Percentiles rank a stretch among this genome's conserved stretches.
Conservation (phyloP, 768 basidiomycete genomes). For the Ramaria sp. region DNA sequence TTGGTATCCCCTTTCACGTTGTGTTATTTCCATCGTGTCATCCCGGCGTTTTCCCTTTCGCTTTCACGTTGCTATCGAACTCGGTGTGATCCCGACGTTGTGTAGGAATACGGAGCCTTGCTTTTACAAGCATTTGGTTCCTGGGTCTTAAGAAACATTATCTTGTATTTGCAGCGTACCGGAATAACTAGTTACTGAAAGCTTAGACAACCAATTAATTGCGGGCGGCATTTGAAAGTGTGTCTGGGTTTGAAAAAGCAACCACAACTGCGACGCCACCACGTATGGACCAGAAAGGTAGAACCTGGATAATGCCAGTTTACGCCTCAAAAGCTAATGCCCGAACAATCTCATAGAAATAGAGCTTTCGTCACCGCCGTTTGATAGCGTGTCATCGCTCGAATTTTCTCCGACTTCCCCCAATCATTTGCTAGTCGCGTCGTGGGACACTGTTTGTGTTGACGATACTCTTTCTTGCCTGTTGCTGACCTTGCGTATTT, state of each 20-base stretch:
- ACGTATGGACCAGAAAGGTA: slow-evolving; percentile 9
- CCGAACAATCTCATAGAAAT: slow-evolving; percentile 14
- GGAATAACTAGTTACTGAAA: neutral
- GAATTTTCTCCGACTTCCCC: slow-evolving; percentile 75
- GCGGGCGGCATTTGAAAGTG: neutral
- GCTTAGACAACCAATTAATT: no score
- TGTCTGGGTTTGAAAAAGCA: slow-evolving; percentile 1
- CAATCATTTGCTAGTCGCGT: slow-evolving; percentile 68
- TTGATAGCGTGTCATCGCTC: slow-evolving; percentile 76
- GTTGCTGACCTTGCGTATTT: slow-evolving; percentile 15
- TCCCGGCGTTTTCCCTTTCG: neutral
- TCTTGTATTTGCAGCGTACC: neutral
- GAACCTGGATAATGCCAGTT: neutral
- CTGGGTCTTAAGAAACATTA: neutral
- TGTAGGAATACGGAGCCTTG: neutral
- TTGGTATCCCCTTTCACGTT: neutral
- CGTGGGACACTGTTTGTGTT: slow-evolving; percentile 73
- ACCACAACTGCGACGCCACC: neutral
- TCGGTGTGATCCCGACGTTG: neutral
- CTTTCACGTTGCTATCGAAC: neutral
- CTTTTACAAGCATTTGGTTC: neutral
- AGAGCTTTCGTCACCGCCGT: slow-evolving; percentile 57
- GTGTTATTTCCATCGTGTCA: neutral
- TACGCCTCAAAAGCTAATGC: neutral
- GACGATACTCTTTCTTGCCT: slow-evolving; percentile 1